Base-by-base conservation (phyloP, 169 alveolate species). In the Theileria annulata region DNA sequence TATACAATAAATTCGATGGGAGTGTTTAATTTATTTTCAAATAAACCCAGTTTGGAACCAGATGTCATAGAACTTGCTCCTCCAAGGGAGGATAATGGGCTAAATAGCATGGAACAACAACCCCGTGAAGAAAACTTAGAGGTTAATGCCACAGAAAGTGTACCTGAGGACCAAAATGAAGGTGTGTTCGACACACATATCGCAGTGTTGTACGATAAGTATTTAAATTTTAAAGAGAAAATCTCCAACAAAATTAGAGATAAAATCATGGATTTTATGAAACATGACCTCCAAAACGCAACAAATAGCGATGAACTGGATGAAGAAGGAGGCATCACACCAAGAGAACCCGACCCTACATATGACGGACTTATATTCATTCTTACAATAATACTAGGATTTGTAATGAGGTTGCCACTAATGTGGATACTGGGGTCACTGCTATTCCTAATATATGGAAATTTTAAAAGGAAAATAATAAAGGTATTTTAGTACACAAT, bases 241-340 rank as follows among this genome's bases (percentile, higher is more conserved):
- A 15, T 66, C 15, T 23, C 77, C 3, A 21, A 19, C 23, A 21
- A 49, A 33, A 23, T 75, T 2, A 74, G 77, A 33, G 75, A 67
- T 19, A 51, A 80, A 13, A 78, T 81, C 3, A 81, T 81, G 88
- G 54, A 49, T 13, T 81, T 81, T 74, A 81, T 81, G 88, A 54
- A 83, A 10, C 72, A 81, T 28, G 85, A 81, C 8, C 30, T 80
- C 42, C 64, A 33, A 10, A 71, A 17, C 47, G 66, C 28, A n/a
- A 25, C 86, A 25, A 25, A 56, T 21, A 23, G n/a, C 28, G 33
- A 47, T 23, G 60, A 49, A 3, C 19, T 73, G 17, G 88, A 81
- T 19, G 75, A 49, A 0, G 88, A 74, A 30, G 85, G 85, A 12
- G 88, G 88, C 4, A n/a, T 17, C 12, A 56, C 42, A 5, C 25